Conservation (phyloP, 2,329 filamentous ascomycete species). For the Paraphaeosphaeria sporulosa region DNA sequence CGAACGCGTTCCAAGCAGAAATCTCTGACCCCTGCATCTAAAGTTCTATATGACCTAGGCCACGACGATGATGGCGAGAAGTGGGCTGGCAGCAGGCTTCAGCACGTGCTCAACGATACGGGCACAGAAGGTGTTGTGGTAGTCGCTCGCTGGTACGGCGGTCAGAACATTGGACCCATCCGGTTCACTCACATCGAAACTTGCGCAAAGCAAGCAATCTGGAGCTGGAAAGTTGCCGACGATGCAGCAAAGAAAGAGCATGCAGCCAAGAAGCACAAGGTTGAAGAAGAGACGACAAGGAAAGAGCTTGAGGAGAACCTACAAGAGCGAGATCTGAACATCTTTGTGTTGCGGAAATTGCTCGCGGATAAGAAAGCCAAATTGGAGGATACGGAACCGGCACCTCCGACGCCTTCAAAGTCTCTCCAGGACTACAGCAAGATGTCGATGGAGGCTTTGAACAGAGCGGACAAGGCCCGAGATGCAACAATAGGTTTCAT, state of each 20-base stretch:
- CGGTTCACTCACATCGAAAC: conserved; percentile 62
- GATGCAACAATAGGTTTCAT: conserved; percentile 62
- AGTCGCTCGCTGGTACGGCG: conserved; percentile 64
- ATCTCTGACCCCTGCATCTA: conserved; percentile 48
- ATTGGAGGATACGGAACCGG: conserved; percentile 32
- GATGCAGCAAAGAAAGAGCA: conserved; percentile 42
- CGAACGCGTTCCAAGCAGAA: conserved; percentile 57
- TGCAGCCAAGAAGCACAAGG: conserved; percentile 46
- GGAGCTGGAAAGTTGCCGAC: conserved; percentile 49
- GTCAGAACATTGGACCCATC: conserved; percentile 60
- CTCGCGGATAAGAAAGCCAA: conserved; percentile 53
- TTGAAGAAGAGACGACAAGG: conserved; percentile 45
- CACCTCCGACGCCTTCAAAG: conserved; percentile 40
- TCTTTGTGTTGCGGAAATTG: conserved; percentile 55
- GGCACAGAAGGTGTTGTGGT: conserved; percentile 57
- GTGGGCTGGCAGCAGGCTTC: conserved; percentile 58
- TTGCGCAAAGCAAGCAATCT: conserved; percentile 57
- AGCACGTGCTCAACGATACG: conserved; percentile 56
- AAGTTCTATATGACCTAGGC: conserved; percentile 52
- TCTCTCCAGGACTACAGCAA: conserved; percentile 50
- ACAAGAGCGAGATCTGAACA: conserved; percentile 56
- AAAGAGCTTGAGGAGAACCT: conserved; percentile 48
- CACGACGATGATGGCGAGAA: conserved; percentile 64
- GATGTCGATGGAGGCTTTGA: conserved; percentile 52
- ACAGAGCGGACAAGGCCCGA: conserved; percentile 57